Percentiles rank a stretch among this genome's conserved stretches.
These are phyloP conservation scores for Barbarea vulgaris DNA, from an alignment of 345 rosid species.

Conservation along the genomic window DNA sequence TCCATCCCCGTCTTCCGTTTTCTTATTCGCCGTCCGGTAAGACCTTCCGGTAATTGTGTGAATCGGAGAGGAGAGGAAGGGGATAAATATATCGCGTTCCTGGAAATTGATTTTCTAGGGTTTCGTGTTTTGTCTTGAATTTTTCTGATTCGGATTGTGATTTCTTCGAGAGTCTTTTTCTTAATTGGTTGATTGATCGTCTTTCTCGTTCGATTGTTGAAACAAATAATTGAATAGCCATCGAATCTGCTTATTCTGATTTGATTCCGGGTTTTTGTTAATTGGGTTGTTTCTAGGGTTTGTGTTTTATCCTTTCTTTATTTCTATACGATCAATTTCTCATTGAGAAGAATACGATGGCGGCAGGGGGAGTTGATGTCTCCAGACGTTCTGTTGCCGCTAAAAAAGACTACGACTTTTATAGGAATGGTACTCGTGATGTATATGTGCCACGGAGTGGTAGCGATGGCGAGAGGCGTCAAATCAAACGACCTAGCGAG, in stretches of 20 bases:
- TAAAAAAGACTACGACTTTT: conserved; percentile 41
- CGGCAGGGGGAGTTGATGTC: conserved; percentile 67
- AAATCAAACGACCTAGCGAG: neutral
- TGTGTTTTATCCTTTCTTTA: conserved; percentile 14
- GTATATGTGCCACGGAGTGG: conserved; percentile 11
- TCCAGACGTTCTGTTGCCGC: conserved; percentile 50
- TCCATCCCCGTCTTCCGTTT: conserved; percentile 19
- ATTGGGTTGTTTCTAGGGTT: conserved; percentile 23
- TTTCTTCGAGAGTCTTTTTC: neutral
- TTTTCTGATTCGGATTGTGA: conserved; percentile 4
- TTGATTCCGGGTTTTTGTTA: conserved; percentile 25
- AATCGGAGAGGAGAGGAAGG: conserved; percentile 48
- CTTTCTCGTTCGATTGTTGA: conserved; percentile 27
- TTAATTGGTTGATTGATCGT: conserved; percentile 15
- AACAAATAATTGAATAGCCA: conserved; percentile 1
- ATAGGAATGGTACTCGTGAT: conserved; percentile 39
- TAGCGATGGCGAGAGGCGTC: conserved; percentile 34
- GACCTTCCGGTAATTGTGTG: conserved; percentile 51
- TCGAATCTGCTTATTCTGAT: conserved; percentile 32
- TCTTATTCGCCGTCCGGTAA: conserved; percentile 48
- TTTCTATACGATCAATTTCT: conserved; percentile 48
- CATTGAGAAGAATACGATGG: conserved; percentile 70
- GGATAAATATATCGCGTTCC: conserved; percentile 10
- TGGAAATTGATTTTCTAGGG: conserved; percentile 48
- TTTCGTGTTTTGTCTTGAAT: conserved; percentile 27